phyloP scores from a whole-genome alignment of 345 rosid species.

The Arabidopsis suecica region DNA sequence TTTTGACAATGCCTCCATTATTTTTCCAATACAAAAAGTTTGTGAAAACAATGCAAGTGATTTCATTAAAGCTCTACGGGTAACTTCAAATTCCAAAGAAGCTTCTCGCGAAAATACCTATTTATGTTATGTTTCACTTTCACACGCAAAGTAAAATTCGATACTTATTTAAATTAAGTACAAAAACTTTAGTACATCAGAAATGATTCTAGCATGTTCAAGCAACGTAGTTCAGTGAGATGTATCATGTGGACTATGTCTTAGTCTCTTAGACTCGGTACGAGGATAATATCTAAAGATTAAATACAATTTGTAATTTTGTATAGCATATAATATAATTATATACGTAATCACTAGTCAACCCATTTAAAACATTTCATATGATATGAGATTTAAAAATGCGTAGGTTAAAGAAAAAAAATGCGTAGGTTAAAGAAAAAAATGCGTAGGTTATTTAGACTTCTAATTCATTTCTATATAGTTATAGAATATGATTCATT shows the following conservation, averaged over 20 bases:
- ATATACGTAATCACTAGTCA: slow-evolving; percentile 1
- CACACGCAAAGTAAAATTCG: slow-evolving; percentile 38
- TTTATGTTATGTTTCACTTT: slow-evolving; percentile 22
- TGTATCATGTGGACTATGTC: not conserved
- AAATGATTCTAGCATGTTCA: slow-evolving; percentile 28
- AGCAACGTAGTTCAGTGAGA: slow-evolving; percentile 17
- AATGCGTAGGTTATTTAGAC: not conserved
- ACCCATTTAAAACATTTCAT: slow-evolving; percentile 5
- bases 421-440: too few relatives aligned
- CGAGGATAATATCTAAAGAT: slow-evolving; percentile 14
- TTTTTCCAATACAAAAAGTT: slow-evolving; percentile 33
- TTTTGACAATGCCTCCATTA: slow-evolving; percentile 26
- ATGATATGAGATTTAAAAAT: not conserved
- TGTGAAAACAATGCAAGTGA: slow-evolving; percentile 34
- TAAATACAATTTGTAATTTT: not conserved
- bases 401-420: not conserved
- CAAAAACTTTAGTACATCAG: slow-evolving; percentile 12
- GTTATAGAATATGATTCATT: too few relatives aligned
- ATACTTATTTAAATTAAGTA: not conserved
- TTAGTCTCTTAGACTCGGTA: slow-evolving; percentile 1
- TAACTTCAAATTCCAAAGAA: slow-evolving; percentile 31
- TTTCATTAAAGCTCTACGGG: slow-evolving; percentile 21
- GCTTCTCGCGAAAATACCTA: slow-evolving; percentile 22
- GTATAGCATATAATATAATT: not conserved
- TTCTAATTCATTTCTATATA: too few relatives aligned